Conservation (phyloP, 2,329 filamentous ascomycete species). For the Harringtonia aguacate region DNA sequence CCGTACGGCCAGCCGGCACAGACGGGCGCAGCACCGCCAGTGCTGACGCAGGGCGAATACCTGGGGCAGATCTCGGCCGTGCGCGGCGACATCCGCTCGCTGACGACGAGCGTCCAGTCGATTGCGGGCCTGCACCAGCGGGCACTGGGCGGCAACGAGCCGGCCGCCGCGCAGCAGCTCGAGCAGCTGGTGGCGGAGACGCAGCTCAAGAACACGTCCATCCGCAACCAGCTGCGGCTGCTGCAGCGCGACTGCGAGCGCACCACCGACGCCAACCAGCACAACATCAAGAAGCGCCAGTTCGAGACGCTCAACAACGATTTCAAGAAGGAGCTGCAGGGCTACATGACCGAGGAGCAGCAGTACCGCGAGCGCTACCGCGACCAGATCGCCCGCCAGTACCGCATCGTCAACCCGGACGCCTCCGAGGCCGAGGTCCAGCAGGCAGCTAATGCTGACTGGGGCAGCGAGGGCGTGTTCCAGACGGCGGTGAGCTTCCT, state of each 20-base stretch:
- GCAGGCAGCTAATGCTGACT: conserved; percentile 58
- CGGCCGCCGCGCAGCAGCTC: conserved; percentile 41
- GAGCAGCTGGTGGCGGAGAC: conserved; percentile 60
- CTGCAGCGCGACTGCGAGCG: conserved; percentile 60
- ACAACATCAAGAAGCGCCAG: conserved; percentile 59
- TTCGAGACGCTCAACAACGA: conserved; percentile 58
- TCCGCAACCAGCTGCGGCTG: conserved; percentile 69
- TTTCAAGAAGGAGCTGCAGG: conserved; percentile 61
- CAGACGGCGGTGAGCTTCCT: conserved; percentile 60
- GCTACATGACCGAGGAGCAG: conserved; percentile 61
- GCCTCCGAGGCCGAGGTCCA: conserved; percentile 64
- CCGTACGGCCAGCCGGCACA: conserved; percentile 17
- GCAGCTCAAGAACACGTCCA: conserved; percentile 60
- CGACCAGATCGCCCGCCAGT: conserved; percentile 71
- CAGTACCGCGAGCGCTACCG: conserved; percentile 61
- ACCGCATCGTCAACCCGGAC: conserved; percentile 70
- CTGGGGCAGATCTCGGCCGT: conserved; percentile 55
- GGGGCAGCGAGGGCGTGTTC: conserved; percentile 72
- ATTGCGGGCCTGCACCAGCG: conserved; percentile 64
- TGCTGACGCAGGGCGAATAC: conserved; percentile 56
- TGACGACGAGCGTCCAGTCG: conserved; percentile 55
- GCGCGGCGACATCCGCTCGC: conserved; percentile 55
- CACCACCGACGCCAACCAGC: conserved; percentile 47
- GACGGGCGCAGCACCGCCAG: conserved; percentile 13
- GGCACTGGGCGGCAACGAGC: conserved; percentile 55